Evolutionary conservation across 371 early-diverging fungal species (phyloP).

Genomic region (Mucor lusitanicus): DNA sequence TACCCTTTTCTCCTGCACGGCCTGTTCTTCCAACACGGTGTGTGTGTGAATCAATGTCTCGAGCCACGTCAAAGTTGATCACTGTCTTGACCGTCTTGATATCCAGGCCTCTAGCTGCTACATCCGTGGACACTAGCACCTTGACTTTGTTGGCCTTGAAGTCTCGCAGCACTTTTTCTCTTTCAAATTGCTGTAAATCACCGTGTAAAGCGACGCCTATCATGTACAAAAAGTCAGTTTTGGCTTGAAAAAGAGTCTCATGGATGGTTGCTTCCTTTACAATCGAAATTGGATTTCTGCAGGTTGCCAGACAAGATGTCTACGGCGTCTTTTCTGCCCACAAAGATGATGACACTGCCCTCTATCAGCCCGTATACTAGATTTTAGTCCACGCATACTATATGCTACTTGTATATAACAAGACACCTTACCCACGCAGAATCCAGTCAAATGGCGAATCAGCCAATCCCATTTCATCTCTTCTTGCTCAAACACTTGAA

Average conservation of each 20-base stretch:
- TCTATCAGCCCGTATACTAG: constrained; percentile 37
- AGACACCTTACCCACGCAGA: constrained; percentile 66
- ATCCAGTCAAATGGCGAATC: constrained; percentile 47
- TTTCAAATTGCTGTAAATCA: constrained; percentile 94
- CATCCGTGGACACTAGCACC: constrained; percentile 98
- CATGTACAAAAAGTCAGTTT: neutral
- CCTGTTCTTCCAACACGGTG: constrained; percentile 76
- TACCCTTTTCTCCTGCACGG: constrained; percentile 77
- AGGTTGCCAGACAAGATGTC: constrained; percentile 62
- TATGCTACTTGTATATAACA: too few relatives aligned
- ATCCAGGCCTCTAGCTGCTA: constrained; percentile 96
- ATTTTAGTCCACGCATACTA: too few relatives aligned
- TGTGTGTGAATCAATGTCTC: constrained; percentile 79
- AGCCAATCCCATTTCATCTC: constrained; percentile 71
- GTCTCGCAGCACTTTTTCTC: constrained; percentile 89
- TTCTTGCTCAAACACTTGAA: constrained; percentile 65
- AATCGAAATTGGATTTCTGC: constrained; percentile 48
- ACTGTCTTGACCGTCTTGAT: constrained; percentile 73
- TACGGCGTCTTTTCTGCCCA: constrained; percentile 65
- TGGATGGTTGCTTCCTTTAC: constrained; percentile 38
- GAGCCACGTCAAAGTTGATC: constrained; percentile 76
- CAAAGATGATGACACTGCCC: constrained; percentile 72
- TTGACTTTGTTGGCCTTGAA: constrained; percentile 72
- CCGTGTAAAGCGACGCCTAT: constrained; percentile 94
- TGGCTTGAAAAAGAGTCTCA: neutral